These are phyloP conservation scores for Combretum micranthum DNA, from an alignment of 345 rosid genomes.

Conservation along the genomic window DNA sequence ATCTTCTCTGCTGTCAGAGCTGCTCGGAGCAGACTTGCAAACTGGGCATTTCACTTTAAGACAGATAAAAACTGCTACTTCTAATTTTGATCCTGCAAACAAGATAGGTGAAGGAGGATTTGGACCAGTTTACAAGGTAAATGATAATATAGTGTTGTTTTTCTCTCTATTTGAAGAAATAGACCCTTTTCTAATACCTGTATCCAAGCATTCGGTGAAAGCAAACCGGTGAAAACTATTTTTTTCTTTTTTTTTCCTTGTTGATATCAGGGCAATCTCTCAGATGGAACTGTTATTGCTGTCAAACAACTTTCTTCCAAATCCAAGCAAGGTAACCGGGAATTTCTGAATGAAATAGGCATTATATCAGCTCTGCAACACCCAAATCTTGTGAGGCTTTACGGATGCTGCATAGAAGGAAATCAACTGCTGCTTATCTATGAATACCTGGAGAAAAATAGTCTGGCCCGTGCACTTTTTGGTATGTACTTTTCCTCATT, in stretches of 20 bases:
- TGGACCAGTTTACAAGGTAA: conserved; percentile 91
- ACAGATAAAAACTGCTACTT: conserved; percentile 69
- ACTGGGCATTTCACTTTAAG: conserved; percentile 70
- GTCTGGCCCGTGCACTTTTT: conserved; percentile 58
- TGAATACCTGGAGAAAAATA: conserved; percentile 59
- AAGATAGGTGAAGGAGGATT: conserved; percentile 97
- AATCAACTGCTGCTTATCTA: conserved; percentile 53
- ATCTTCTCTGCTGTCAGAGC: conserved; percentile 24
- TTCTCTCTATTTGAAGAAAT: neutral
- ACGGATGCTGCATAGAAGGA: conserved; percentile 62
- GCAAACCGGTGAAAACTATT: too few species aligned
- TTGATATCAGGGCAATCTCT: conserved; percentile 41
- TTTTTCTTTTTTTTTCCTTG: neutral
- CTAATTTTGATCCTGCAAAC: conserved; percentile 57
- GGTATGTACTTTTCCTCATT: conserved; percentile 20
- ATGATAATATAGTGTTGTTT: neutral
- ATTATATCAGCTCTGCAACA: conserved; percentile 71
- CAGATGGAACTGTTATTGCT: conserved; percentile 49
- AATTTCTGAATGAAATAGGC: conserved; percentile 62
- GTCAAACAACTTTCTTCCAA: conserved; percentile 67
- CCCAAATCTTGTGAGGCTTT: conserved; percentile 55
- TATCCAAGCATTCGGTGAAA: too few species aligned
- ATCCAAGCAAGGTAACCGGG: conserved; percentile 68
- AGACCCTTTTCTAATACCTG: too few species aligned
- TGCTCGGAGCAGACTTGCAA: conserved; percentile 55